A percentile compares a stretch with the other conserved stretches of the same genome.
phyloP scores from a whole-genome alignment of 192 early-diverging fungal genomes.

The Linnemannia hyalina region DNA sequence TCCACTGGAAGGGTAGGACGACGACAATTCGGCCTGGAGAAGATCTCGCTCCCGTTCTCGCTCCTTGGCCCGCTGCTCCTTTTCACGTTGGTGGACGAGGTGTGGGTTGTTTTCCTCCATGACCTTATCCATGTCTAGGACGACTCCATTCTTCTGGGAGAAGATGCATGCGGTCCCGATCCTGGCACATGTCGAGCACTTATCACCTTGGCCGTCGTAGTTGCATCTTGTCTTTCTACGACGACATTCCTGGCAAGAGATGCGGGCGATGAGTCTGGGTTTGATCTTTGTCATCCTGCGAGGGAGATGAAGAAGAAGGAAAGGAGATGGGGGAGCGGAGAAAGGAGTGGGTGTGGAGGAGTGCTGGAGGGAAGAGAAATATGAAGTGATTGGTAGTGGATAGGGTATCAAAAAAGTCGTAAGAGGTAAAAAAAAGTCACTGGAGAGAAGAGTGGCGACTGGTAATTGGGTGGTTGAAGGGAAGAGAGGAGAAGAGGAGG shows the following conservation, averaged over 20 bases:
- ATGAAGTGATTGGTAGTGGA: neutral
- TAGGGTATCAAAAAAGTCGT: neutral
- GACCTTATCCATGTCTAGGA: conserved; percentile 54
- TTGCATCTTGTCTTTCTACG: conserved; percentile 54
- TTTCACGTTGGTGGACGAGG: conserved; percentile 47
- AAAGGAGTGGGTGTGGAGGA: neutral
- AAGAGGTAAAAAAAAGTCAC: neutral
- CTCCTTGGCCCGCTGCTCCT: conserved; percentile 45
- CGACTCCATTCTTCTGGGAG: conserved; percentile 55
- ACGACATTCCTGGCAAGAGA: conserved; percentile 53
- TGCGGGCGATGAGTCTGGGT: conserved; percentile 53
- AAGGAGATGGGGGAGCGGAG: neutral
- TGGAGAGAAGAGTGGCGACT: neutral
- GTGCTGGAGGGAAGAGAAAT: conserved; percentile 24
- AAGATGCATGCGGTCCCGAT: conserved; percentile 54
- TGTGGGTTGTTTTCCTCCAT: conserved; percentile 58
- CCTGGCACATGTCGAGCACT: conserved; percentile 48
- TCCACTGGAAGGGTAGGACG: conserved; percentile 28
- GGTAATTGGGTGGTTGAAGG: neutral
- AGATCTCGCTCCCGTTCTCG: neutral
- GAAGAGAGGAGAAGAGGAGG: conserved; percentile 11
- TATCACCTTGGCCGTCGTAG: conserved; percentile 52
- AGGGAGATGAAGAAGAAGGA: neutral
- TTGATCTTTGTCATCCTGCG: conserved; percentile 54
- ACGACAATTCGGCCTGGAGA: neutral